Base-by-base conservation (phyloP, 1,139 yeast species). In the Suhomyces anneliseae region DNA sequence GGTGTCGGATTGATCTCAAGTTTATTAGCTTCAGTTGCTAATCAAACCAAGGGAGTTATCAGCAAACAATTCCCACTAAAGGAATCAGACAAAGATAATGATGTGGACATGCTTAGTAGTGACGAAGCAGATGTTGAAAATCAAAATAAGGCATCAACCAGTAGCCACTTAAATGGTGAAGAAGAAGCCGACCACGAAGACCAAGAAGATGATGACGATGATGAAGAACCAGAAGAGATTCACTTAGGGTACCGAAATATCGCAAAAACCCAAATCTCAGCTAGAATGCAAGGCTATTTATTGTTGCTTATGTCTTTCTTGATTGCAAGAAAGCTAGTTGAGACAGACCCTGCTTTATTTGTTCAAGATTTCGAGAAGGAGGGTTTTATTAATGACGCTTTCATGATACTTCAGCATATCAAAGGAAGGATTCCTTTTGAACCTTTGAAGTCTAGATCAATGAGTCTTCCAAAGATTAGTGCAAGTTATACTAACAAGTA, bases 1-100 rank as follows among this genome's bases (percentile, higher is more conserved):
- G 60, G 59, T n/a, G 47, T 65, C n/a, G 66, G 60, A 9, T 45
- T 57, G 12, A 66, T 84, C 1, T 67, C 79, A 2, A 74, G 74
- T 10, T 63, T 88, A 19, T 66, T 88, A 38, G 87, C 90, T 4
- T 81, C 95, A 0, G 79, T 88, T n/a, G 74, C 88, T 6, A 82
- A 87, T 14, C 93, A 86, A 52, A 74, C 78, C 34, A 77, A 72
- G 49, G 54, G 66, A 7, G 45, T 59, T 4, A 52, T 70, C 42
- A 46, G 51, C 34, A 62, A 60, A 39, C 64, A 58, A 10, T 31
- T 37, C 24, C 38, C 38, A 11, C 39, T 38, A 14, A 19, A 29
- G 6, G 33, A 14, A 4, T 38, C 34, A n/a, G 39, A 35, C 6
- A 45, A 40, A 14, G 52, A 49, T 34, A 50, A 47, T 6, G 54